phyloP scores from a whole-genome alignment of 164 flowering plant genomes.

The Vitis riparia region DNA sequence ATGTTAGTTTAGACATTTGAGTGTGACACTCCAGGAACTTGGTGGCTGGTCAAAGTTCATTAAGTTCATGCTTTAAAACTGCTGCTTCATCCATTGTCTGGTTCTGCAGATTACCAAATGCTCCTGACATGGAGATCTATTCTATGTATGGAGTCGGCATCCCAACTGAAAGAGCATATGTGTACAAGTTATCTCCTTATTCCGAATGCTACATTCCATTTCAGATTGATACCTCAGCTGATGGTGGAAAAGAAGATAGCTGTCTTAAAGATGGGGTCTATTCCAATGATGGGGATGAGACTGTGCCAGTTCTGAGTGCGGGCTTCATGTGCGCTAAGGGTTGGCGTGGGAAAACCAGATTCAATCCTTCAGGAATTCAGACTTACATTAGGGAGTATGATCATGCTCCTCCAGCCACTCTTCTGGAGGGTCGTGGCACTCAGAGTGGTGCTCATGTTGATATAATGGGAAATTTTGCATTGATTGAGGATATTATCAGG shows the following conservation, averaged over 20 bases:
- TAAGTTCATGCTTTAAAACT: not conserved
- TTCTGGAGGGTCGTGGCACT: constrained; percentile 96
- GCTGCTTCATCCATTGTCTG: not conserved
- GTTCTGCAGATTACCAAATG: constrained; percentile 80
- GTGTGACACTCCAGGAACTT: not conserved
- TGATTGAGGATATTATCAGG: constrained; percentile 86
- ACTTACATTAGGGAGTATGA: constrained; percentile 78
- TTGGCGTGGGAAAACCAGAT: constrained; percentile 93
- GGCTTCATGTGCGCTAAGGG: constrained; percentile 97
- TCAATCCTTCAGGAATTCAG: constrained; percentile 87
- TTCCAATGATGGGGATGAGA: constrained; percentile 85
- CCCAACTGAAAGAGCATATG: constrained; percentile 91
- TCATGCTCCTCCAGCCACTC: constrained; percentile 86
- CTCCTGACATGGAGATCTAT: constrained; percentile 92
- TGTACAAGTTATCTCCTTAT: constrained; percentile 58
- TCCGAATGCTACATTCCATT: constrained; percentile 91
- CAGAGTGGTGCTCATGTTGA: constrained; percentile 99
- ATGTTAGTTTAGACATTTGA: not conserved
- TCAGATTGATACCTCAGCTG: constrained; percentile 74
- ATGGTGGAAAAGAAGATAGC: constrained; percentile 44
- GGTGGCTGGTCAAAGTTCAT: not conserved
- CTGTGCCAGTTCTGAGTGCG: constrained; percentile 91
- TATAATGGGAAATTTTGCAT: constrained; percentile 93
- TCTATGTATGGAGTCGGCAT: constrained; percentile 96
- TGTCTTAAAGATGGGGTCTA: constrained; percentile 79